Percentiles rank a stretch among this genome's conserved stretches.
phyloP scores from a whole-genome alignment of 257 asterid genomes.

The Petunia secreta region DNA sequence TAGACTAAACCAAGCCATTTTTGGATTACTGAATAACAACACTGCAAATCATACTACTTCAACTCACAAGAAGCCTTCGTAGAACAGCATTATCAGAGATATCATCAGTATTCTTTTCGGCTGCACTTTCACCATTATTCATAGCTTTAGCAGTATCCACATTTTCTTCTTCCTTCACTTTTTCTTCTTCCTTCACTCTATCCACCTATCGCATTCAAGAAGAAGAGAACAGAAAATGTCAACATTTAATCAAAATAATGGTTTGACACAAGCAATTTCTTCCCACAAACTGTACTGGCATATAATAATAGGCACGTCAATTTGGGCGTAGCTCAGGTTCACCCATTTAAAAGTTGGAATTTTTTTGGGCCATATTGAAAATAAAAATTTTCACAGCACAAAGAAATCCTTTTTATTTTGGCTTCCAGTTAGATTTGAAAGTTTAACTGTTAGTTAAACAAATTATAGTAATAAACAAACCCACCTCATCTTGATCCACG shows the following conservation, averaged over 20 bases:
- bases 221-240: background rate
- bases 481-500: background rate
- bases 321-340: background rate
- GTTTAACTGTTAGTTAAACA: background rate
- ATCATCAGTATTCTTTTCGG: conserved; percentile 53
- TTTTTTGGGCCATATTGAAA: background rate
- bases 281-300: background rate
- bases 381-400: background rate
- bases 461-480: conserved; percentile 17
- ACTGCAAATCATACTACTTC: conserved; percentile 42
- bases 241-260: background rate
- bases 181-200: conserved; percentile 40
- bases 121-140: conserved; percentile 40
- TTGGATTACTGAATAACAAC: conserved; percentile 35
- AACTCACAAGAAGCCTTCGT: conserved; percentile 98
- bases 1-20: conserved; percentile 33
- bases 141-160: conserved; percentile 35
- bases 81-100: conserved; percentile 63
- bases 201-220: conserved; percentile 47
- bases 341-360: background rate
- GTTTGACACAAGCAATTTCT: background rate
- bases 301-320: background rate
- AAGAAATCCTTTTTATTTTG: background rate
- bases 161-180: conserved; percentile 37
- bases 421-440: background rate